Conservation (phyloP, 2,329 filamentous ascomycete species). For the Colletotrichum sp. region DNA sequence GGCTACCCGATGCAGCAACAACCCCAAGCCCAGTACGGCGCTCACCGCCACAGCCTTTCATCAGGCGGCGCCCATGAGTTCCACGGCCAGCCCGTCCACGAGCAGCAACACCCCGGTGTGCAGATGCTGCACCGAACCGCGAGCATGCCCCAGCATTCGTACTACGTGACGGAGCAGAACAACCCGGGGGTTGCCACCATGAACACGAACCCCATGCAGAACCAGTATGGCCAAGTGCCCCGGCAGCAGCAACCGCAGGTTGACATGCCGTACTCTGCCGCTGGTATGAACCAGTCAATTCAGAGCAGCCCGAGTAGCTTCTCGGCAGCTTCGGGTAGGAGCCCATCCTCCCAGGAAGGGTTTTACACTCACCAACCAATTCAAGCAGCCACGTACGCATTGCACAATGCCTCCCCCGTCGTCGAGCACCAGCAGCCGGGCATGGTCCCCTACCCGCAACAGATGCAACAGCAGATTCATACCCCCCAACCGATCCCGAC, state of each 20-base stretch:
- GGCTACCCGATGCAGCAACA: constrained; percentile 48
- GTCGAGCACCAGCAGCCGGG: constrained; percentile 45
- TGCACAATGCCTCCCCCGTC: constrained; percentile 53
- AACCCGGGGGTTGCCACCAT: constrained; percentile 68
- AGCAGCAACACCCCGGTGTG: constrained; percentile 47
- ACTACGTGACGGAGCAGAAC: constrained; percentile 66
- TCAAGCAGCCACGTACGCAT: constrained; percentile 52
- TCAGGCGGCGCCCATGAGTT: constrained; percentile 49
- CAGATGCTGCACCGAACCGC: constrained; percentile 56
- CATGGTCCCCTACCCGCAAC: constrained; percentile 47
- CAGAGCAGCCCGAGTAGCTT: constrained; percentile 65
- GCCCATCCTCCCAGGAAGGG: constrained; percentile 57
- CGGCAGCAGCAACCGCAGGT: constrained; percentile 43
- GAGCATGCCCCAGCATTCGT: constrained; percentile 50
- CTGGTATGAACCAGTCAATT: constrained; percentile 54
- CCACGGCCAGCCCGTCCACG: constrained; percentile 44
- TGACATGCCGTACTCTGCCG: constrained; percentile 56
- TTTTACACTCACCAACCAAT: constrained; percentile 63
- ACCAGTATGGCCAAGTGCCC: constrained; percentile 55
- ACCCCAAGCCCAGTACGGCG: constrained; percentile 34
- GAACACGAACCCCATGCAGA: constrained; percentile 56
- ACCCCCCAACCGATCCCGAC: constrained; percentile 38
- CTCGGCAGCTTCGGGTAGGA: constrained; percentile 59
- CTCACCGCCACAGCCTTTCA: constrained; percentile 53
- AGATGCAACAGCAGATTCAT: constrained; percentile 38